Base-by-base conservation (phyloP, 2,329 filamentous ascomycete genomes). In the Uncinocarpus reesii region DNA sequence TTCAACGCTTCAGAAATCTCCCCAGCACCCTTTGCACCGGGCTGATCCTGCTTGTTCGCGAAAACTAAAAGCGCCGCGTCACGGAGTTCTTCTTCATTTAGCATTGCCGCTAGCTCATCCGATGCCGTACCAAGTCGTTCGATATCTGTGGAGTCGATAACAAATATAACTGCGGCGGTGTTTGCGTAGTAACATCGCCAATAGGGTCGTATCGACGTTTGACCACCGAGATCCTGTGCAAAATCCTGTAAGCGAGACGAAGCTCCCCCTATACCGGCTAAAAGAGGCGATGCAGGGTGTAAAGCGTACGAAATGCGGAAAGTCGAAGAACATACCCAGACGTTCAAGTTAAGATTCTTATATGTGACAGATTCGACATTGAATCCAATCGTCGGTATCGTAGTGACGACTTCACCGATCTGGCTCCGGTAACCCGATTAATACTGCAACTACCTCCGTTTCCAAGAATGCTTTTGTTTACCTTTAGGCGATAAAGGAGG, bases 131-230 rank as follows among this genome's bases (percentile, higher is more conserved):
- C 82, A 56, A 98, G 72, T 55, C 92, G 84, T 62, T 96, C 90
- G 62, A 96, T 93, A 75, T 98, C 92, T 58, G 92, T 98, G 35
- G 85, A 92, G 67, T 98, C 92, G 63, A 98, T 90, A 53, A 98
- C 92, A 73, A 98, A 98, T 62, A 98, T 90, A 57, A 98, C 92
- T 15, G 92, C 92, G 24, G 92, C 90, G 0, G 92, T 98, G 73
- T 98, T 96, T 64, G 89, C 87, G 65, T 96, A 98, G 76, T 98
- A 98, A 73, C 92, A 98, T 66, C 92, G 80, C 92, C 92, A 98
- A 74, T 98, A 98, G 1, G 92, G 92, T 57, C 92, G 80, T 66
- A 98, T 98, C 57, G 85, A 93, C n/a, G 92, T 98, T 75, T 98
- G 92, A 32, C 92, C 92, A 62, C 92, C 90, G 41, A 96, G 77